phyloP scores from a whole-genome alignment of 768 basidiomycete species.

The Pleurotus tuoliensis region DNA sequence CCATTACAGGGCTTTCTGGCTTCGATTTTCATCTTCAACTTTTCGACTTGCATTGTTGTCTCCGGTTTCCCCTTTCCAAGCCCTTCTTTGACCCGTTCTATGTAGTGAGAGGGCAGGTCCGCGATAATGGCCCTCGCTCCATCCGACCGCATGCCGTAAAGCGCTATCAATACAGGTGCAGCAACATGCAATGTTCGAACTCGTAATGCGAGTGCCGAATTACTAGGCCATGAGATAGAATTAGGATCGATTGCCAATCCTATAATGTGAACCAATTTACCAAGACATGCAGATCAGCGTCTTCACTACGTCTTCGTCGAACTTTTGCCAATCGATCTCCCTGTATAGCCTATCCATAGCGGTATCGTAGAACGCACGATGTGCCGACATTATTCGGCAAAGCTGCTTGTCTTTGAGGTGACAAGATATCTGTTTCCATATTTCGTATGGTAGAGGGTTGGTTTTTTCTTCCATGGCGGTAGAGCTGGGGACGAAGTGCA shows the following conservation, averaged over 20 bases:
- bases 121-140: not conserved
- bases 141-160: not conserved
- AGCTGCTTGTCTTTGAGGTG: not conserved
- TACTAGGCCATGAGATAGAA: not conserved
- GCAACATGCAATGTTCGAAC: not conserved
- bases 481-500: not conserved
- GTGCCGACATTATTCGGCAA: not conserved
- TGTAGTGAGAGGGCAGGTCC: not conserved
- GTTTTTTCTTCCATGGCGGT: not conserved
- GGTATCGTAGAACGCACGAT: not conserved
- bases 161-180: not conserved
- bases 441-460: not conserved
- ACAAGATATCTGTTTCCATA: constrained; percentile 1
- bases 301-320: not conserved
- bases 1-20: not conserved
- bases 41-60: not conserved
- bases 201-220: not conserved
- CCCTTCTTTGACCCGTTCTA: not conserved
- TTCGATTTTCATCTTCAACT: not conserved
- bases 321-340: not conserved
- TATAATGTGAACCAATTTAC: too few relatives aligned
- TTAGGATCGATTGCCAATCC: too few relatives aligned
- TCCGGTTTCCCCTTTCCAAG: too few relatives aligned
- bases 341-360: not conserved
- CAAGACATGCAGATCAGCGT: not conserved